These are phyloP conservation scores for Lentinula aciculospora DNA, from an alignment of 768 basidiomycete species.

Conservation along the genomic window DNA sequence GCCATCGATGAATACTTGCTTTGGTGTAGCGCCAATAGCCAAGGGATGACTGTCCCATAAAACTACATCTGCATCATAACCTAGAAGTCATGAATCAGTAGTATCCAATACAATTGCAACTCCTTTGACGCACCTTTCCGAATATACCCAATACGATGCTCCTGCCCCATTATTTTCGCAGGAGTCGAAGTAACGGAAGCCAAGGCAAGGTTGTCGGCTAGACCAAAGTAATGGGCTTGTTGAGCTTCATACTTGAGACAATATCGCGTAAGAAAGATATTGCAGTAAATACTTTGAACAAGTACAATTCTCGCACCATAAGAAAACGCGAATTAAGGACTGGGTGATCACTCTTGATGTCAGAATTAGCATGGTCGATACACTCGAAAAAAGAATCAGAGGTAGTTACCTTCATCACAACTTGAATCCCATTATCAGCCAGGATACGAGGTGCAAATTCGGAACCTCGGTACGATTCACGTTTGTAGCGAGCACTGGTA, in stretches of 20 bases:
- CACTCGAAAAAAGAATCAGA: slow-evolving; percentile 25
- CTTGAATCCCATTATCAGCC: slow-evolving; percentile 59
- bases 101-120: background rate
- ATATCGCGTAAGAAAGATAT: slow-evolving; percentile 9
- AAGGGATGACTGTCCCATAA: slow-evolving; percentile 79
- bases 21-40: slow-evolving; percentile 69
- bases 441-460: slow-evolving; percentile 74
- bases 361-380: background rate
- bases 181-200: slow-evolving; percentile 68
- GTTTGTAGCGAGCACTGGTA: slow-evolving; percentile 45
- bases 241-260: slow-evolving; percentile 55
- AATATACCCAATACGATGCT: slow-evolving; percentile 73
- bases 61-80: slow-evolving; percentile 74
- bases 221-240: slow-evolving; percentile 70
- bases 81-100: slow-evolving; percentile 20
- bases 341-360: slow-evolving; percentile 52
- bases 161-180: slow-evolving; percentile 64
- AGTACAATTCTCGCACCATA: slow-evolving; percentile 17
- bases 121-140: slow-evolving; percentile 35
- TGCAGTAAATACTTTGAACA: background rate
- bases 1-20: slow-evolving; percentile 83
- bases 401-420: slow-evolving; percentile 72
- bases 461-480: slow-evolving; percentile 74
- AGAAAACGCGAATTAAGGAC: slow-evolving; percentile 65
- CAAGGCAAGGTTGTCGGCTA: slow-evolving; percentile 60